phyloP scores from a whole-genome alignment of 2,329 filamentous ascomycete species.

The Monilinia fructicola region DNA sequence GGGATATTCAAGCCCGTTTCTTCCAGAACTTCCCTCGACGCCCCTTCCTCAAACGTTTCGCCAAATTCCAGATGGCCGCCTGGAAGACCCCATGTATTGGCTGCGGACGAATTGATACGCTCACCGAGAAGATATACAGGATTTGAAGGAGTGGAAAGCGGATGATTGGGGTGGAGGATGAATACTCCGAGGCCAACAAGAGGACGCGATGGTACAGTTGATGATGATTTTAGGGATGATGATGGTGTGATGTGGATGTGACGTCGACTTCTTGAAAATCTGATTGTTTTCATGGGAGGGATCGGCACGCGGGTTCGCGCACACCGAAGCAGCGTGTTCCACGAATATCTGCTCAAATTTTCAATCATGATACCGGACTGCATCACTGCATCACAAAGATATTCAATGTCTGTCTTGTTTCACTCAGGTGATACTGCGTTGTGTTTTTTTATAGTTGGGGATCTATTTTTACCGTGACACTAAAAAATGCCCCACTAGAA shows the following conservation, averaged over 20 bases:
- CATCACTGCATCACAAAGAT: not conserved
- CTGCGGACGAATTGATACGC: constrained; percentile 28
- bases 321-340: not conserved
- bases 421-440: not conserved
- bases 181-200: constrained; percentile 31
- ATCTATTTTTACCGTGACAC: not conserved
- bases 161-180: constrained; percentile 25
- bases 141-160: constrained; percentile 23
- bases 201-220: not conserved
- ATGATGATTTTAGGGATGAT: not conserved
- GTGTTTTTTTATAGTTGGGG: not conserved
- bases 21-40: constrained; percentile 65
- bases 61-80: constrained; percentile 74
- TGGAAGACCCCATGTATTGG: constrained; percentile 64
- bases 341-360: not conserved
- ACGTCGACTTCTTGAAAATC: not conserved
- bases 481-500: not conserved
- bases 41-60: constrained; percentile 63
- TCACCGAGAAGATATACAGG: constrained; percentile 30
- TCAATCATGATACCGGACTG: constrained; percentile 8
- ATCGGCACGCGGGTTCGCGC: not conserved
- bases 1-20: constrained; percentile 65
- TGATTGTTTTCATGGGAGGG: constrained; percentile 4
- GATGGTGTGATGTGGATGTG: constrained; percentile 1
- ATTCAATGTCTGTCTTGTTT: not conserved